Evolutionary conservation across 1,284 basidiomycete species (phyloP), one percentile per base, ranked within the genome.

Genomic region (Naganishia liquefaciens): DNA sequence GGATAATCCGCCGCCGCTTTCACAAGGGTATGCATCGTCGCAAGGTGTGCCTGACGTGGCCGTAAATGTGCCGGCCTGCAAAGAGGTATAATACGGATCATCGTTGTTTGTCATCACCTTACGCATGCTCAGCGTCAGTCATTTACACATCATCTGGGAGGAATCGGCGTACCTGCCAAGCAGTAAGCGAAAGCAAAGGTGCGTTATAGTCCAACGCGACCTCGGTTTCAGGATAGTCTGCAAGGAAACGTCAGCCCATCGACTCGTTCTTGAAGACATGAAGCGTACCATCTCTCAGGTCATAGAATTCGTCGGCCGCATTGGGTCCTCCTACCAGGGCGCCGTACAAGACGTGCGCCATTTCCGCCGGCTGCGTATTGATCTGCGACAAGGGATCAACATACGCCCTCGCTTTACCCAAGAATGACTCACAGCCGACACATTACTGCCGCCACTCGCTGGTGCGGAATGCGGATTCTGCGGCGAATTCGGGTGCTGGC

Each of bases 311-410:
- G 75, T 91, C 93, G 50, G 82, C 80, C 64, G 81, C 82, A 74
- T 90, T 85, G 0, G 93, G 93, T 15, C 93, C 93, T 51, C 93
- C 93, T 13, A 94, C 84, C 43, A 94, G 84, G 21, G 87, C 92
- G 40, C 93, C 93, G 72, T 93, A 94, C 2, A 96, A 79, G 3
- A 90, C 83, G 72, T 92, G 85, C 0, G 86, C 84, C 75, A 90
- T 87, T 64, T 85, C 77, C 9, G 80, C 79, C 0, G 93, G 93
- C 46, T 82, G 83, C 5, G 84, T 88, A 73, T 95, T 85, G 70
- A 96, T 88, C 55, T 73, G 53, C 84, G 76, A 44, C 19, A 47
- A 5, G 5, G 27, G 19, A 7, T 9, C 42, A 21, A 51, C 17
- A n/a, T 40, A 28, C 17, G 27, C 5, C 11, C 19, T 21, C 6